These are phyloP conservation scores for Penicillium sp. DNA, from an alignment of 2,329 filamentous ascomycete genomes.

Conservation along the genomic window DNA sequence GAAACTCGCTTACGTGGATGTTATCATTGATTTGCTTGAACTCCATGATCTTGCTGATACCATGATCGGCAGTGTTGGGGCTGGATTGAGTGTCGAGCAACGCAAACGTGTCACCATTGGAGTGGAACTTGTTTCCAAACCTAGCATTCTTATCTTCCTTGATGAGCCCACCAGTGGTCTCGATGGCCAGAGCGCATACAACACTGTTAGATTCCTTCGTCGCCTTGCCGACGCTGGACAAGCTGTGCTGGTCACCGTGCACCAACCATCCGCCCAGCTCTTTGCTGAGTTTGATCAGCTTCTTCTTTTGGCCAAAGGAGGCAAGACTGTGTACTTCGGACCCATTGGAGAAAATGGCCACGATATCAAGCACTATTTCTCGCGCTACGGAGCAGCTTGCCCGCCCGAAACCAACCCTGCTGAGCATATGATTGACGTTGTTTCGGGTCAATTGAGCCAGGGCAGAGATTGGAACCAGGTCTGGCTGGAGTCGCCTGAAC, in stretches of 20 bases:
- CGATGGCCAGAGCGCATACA: conserved; percentile 65
- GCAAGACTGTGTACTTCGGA: conserved; percentile 71
- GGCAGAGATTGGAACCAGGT: conserved; percentile 69
- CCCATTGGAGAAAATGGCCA: conserved; percentile 63
- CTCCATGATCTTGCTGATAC: conserved; percentile 64
- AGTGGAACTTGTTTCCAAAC: conserved; percentile 68
- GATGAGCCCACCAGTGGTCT: conserved; percentile 70
- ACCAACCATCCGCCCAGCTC: conserved; percentile 65
- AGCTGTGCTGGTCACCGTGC: conserved; percentile 69
- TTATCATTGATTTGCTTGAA: conserved; percentile 63
- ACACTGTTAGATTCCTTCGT: conserved; percentile 64
- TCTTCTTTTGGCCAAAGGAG: conserved; percentile 63
- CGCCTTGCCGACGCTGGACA: conserved; percentile 65
- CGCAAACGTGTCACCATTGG: conserved; percentile 69
- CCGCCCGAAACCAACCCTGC: conserved; percentile 61
- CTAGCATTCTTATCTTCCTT: conserved; percentile 65
- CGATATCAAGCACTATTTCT: conserved; percentile 66
- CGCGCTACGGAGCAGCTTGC: conserved; percentile 61
- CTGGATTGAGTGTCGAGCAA: conserved; percentile 61
- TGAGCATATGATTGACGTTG: conserved; percentile 55
- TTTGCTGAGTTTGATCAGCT: conserved; percentile 71
- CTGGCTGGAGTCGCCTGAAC: conserved; percentile 65
- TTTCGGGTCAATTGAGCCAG: conserved; percentile 51
- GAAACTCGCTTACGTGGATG: conserved; percentile 64
- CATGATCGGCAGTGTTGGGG: conserved; percentile 50